Base-by-base conservation (phyloP, 495 filamentous ascomycete genomes). In the Penicillium turbatum region DNA sequence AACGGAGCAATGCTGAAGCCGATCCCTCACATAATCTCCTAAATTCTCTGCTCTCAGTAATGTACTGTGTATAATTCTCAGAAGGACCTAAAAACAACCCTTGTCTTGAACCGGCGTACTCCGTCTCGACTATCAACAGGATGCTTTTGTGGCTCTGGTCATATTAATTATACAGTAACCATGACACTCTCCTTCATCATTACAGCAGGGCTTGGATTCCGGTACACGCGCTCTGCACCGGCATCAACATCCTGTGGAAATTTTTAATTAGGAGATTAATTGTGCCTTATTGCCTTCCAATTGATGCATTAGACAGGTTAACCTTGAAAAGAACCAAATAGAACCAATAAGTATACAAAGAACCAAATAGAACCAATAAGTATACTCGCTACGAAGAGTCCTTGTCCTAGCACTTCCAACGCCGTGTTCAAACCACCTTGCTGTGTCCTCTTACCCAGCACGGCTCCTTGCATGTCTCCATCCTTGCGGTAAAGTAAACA, bases 401-500 rank as follows among this genome's bases (percentile, higher is more conserved):
- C 21, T 24, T 24, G 21, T 24, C 35, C 35, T 9, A 9, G 30
- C 10, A 1, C 1, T 56, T 17, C 42, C 17, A 53, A 34, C 15
- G 36, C 51, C 53, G 47, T 42, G 51, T 54, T 40, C 24, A 31
- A n/a, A 38, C 31, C 44, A 48, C 47, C 47, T 49, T 49, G 24
- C 42, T 46, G 40, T 52, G 40, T 52, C 21, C 32, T 42, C 45
- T 46, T 57, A 52, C 54, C 56, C 37, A 51, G 51, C 51, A 45
- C 44, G 56, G 59, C 62, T 63, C 62, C 62, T 65, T 65, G 62
- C 62, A 63, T 57, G 29, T n/a, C 48, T 24, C 49, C 46, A 51
- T 64, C 59, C 55, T 59, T 62, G 52, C 59, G 52, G 61, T 24
- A 24, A 4, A 24, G 21, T n/a, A n/a, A n/a, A 24, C 21, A n/a